Conservation (phyloP, 148 eudicot species). For the Cornus florida region DNA sequence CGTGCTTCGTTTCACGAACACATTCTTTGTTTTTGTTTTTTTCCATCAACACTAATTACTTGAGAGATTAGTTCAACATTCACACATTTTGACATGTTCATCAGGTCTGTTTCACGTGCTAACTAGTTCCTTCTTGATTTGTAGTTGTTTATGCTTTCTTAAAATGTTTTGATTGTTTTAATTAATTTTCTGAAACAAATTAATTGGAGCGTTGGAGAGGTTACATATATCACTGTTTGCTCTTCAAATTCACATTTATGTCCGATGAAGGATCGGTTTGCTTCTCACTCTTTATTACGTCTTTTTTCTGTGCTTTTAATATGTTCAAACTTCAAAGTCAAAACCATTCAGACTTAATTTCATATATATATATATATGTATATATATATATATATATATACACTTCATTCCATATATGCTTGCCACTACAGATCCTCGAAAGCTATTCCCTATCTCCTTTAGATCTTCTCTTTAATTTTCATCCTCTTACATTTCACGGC, state of each 20-base stretch:
- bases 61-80: not conserved
- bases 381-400: no score
- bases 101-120: not conserved
- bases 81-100: not conserved
- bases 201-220: not conserved
- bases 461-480: not conserved
- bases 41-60: not conserved
- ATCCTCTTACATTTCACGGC: not conserved
- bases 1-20: not conserved
- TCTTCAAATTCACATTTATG: slow-evolving; percentile 6
- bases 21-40: not conserved
- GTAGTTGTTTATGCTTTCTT: not conserved
- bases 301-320: not conserved
- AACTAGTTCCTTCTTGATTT: not conserved
- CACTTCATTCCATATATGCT: not conserved
- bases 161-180: not conserved
- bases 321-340: not conserved
- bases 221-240: not conserved
- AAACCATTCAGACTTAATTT: not conserved
- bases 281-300: not conserved
- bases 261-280: not conserved
- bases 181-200: no score
- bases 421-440: not conserved
- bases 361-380: no score
- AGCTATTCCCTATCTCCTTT: not conserved